Evolutionary conservation across 2,329 filamentous ascomycete species (phyloP).

Genomic region (Diaporthe sp.): DNA sequence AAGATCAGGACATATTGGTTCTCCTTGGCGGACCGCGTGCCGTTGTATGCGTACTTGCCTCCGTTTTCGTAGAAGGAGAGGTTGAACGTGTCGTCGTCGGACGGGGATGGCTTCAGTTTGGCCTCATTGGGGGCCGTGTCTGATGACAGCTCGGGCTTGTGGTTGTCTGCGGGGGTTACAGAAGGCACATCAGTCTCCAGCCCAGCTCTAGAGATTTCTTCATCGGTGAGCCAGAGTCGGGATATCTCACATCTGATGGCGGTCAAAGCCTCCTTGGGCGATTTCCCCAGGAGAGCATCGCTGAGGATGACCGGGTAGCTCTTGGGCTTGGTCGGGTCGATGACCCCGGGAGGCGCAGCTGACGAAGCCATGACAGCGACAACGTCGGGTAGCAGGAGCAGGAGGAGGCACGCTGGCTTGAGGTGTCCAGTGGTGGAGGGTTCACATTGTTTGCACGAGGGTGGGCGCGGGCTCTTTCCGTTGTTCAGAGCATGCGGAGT

Average conservation of each 20-base stretch:
- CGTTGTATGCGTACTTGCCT: conserved; percentile 69
- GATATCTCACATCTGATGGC: conserved; percentile 67
- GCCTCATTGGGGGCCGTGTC: conserved; percentile 59
- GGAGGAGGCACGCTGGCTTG: conserved; percentile 11
- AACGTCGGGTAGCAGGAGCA: neutral
- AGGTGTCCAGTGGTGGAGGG: neutral
- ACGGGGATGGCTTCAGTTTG: conserved; percentile 57
- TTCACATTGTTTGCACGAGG: conserved; percentile 12
- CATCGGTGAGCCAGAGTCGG: neutral
- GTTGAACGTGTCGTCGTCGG: conserved; percentile 64
- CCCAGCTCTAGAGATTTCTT: neutral
- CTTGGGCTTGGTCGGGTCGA: conserved; percentile 70
- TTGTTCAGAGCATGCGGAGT: neutral
- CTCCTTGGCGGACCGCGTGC: conserved; percentile 63
- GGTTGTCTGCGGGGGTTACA: conserved; percentile 61
- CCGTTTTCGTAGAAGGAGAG: conserved; percentile 65
- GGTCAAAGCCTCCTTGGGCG: conserved; percentile 68
- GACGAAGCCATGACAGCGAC: conserved; percentile 41
- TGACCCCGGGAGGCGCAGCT: conserved; percentile 44
- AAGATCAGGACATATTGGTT: conserved; percentile 78
- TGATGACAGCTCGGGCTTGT: conserved; percentile 66
- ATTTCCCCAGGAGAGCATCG: conserved; percentile 67
- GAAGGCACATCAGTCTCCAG: conserved; percentile 8
- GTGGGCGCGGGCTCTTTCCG: neutral
- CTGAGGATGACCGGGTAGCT: conserved; percentile 74